Evolutionary conservation across 108 stramenopile genomes (phyloP), one percentile per base, ranked within the genome.

Genomic region (Fragilaria crotonensis): DNA sequence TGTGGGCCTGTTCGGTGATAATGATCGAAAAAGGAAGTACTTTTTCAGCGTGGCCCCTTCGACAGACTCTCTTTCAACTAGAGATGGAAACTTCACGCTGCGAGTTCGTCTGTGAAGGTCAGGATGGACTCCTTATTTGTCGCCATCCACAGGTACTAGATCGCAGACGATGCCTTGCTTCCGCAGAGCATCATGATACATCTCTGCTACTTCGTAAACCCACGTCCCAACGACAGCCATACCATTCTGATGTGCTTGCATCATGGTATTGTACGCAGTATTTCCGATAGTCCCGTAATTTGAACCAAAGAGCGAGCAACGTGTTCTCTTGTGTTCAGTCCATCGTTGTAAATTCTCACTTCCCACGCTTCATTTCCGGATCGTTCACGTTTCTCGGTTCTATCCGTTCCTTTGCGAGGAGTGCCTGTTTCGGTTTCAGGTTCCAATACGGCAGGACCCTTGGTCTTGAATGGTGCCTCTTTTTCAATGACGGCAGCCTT

Each of bases 281-380:
- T 63, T 49, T 91, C 90, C 0, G 70, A 71, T 31, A 85, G 64
- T 0, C 90, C 90, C 0, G 80, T 80, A 7, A 87, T 71, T 59
- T 85, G 81, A n/a, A 85, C 81, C 21, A 91, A 74, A 9, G 81
- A 76, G 22, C 81, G 78, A 9, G 89, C 85, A 2, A 91, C 89
- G 47, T 81, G 78, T 62, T 91, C 90, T 48, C 85, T 53, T 30
- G 85, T 91, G 57, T 91, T 91, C 50, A 83, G 54, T 14, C 80
- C 79, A 48, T 91, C 90, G 71, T 91, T 91, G 75, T 84, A 87
- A 48, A 91, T 83, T 29, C 85, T 76, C 19, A 91, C 82, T 67
- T 85, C 79, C 84, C 81, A 91, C 5, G 62, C 57, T 47, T 74
- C 62, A 53, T 28, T 26, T 22, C 66, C 62, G 30, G 45, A 45